These are phyloP conservation scores for Sclerospora graminicola DNA, from an alignment of 352 stramenopile species.

Conservation along the genomic window DNA sequence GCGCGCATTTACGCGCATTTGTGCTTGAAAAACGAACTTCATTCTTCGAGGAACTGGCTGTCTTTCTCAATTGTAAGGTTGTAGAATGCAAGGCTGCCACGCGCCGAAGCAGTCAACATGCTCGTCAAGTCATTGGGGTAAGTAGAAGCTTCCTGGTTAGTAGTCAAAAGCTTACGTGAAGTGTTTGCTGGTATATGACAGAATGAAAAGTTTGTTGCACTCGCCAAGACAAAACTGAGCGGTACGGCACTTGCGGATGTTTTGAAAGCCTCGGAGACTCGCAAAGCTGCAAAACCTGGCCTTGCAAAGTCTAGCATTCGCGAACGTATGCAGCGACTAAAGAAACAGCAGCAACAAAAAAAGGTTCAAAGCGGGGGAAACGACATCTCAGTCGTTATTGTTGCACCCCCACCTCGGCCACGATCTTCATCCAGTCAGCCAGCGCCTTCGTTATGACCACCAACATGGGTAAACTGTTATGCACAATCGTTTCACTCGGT, in stretches of 20 bases:
- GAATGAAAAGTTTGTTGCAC: conserved; percentile 37
- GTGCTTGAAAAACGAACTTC: conserved; percentile 28
- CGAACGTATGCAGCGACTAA: conserved; percentile 45
- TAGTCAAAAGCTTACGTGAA: conserved; percentile 3
- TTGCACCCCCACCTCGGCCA: conserved; percentile 10
- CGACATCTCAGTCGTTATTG: conserved; percentile 18
- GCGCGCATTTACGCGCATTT: conserved; percentile 24
- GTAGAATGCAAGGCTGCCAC: conserved; percentile 59
- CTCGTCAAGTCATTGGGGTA: conserved; percentile 41
- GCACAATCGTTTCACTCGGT: conserved; percentile 14
- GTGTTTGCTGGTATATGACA: conserved; percentile 7
- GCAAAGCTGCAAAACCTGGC: conserved; percentile 21
- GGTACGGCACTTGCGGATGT: conserved; percentile 45
- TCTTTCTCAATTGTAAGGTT: conserved; percentile 56
- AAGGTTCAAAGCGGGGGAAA: conserved; percentile 20
- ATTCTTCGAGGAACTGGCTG: conserved; percentile 45
- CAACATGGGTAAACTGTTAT: conserved; percentile 11
- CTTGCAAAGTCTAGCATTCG: conserved; percentile 37
- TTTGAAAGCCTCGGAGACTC: conserved; percentile 46
- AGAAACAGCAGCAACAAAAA: conserved; percentile 30
- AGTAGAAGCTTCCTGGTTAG: not conserved
- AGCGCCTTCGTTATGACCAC: conserved; percentile 21
- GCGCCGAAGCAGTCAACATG: conserved; percentile 37
- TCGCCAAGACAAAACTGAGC: conserved; percentile 49
- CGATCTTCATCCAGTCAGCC: conserved; percentile 11